Percentiles rank a stretch among this genome's conserved stretches.
These are phyloP conservation scores for Fusarium camptoceras DNA, from an alignment of 2,329 filamentous ascomycete species.

Conservation along the genomic window DNA sequence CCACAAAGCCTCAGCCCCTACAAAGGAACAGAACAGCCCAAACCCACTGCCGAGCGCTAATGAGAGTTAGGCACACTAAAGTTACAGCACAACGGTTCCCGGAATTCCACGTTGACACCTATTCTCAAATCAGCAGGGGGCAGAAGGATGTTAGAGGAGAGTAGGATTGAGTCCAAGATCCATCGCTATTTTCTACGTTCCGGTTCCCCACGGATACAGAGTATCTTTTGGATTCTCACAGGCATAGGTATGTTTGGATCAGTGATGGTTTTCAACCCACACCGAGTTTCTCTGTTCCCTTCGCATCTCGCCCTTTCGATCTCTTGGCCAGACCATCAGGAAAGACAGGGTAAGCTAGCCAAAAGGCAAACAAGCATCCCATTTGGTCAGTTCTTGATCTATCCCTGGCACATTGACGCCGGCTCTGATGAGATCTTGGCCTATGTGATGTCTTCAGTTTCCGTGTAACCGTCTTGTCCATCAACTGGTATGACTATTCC, in stretches of 20 bases:
- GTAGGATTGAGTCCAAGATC: constrained; percentile 22
- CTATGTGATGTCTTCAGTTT: constrained; percentile 15
- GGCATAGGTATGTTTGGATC: neutral
- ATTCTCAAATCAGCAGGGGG: constrained; percentile 27
- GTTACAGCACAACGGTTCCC: constrained; percentile 31
- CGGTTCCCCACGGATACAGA: constrained; percentile 9
- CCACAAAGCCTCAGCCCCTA: constrained; percentile 38
- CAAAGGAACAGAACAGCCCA: constrained; percentile 29
- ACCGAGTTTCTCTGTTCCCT: constrained; percentile 13
- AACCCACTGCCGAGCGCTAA: constrained; percentile 37
- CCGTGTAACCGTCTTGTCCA: constrained; percentile 31
- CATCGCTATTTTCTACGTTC: constrained; percentile 31
- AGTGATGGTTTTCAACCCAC: constrained; percentile 20
- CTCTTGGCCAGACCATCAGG: constrained; percentile 19
- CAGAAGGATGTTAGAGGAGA: constrained; percentile 15
- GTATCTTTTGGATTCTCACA: neutral
- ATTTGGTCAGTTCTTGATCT: neutral
- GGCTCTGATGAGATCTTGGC: constrained; percentile 24
- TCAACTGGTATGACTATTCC: constrained; percentile 32
- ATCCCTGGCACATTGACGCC: constrained; percentile 30
- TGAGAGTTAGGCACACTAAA: constrained; percentile 23
- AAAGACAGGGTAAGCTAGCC: constrained; percentile 28
- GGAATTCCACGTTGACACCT: constrained; percentile 13
- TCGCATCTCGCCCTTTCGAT: constrained; percentile 22
- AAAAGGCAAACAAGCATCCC: constrained; percentile 20